phyloP scores from a whole-genome alignment of 2,329 filamentous ascomycete genomes.

The Zymoseptoria brevis region DNA sequence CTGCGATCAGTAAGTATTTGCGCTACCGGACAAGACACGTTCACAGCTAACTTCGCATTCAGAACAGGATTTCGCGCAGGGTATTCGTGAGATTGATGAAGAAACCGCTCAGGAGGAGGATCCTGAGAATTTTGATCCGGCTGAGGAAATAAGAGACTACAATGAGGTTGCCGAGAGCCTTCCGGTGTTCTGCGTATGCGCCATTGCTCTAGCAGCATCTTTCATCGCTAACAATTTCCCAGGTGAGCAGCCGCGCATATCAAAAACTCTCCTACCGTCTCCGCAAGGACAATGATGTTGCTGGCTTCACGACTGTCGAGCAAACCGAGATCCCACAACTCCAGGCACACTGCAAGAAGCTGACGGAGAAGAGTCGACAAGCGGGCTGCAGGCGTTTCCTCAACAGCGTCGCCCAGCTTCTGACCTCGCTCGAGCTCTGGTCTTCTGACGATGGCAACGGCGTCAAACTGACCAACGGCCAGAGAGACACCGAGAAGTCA shows the following conservation, averaged over 20 bases:
- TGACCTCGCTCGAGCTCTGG: constrained; percentile 49
- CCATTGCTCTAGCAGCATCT: background rate
- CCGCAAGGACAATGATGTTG: constrained; percentile 43
- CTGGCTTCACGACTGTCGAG: constrained; percentile 45
- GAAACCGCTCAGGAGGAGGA: constrained; percentile 48
- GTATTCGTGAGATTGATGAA: constrained; percentile 53
- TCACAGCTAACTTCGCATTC: background rate
- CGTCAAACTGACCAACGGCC: constrained; percentile 34
- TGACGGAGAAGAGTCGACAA: constrained; percentile 46
- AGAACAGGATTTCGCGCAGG: constrained; percentile 49
- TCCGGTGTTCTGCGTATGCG: constrained; percentile 54
- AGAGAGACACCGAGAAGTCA: constrained; percentile 31
- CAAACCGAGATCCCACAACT: constrained; percentile 54
- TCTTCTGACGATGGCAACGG: constrained; percentile 37
- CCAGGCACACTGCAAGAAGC: constrained; percentile 50
- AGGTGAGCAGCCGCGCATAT: constrained; percentile 48
- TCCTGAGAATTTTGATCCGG: constrained; percentile 47
- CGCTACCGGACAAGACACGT: background rate
- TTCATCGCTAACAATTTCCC: background rate
- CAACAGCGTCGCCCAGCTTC: constrained; percentile 42
- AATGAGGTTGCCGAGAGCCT: constrained; percentile 47
- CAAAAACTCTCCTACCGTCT: constrained; percentile 53
- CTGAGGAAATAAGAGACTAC: constrained; percentile 51
- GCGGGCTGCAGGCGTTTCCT: constrained; percentile 44
- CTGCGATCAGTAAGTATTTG: constrained; percentile 39